Evolutionary conservation across 2,329 filamentous ascomycete genomes (phyloP).

Genomic region (Esteya vermicola): DNA sequence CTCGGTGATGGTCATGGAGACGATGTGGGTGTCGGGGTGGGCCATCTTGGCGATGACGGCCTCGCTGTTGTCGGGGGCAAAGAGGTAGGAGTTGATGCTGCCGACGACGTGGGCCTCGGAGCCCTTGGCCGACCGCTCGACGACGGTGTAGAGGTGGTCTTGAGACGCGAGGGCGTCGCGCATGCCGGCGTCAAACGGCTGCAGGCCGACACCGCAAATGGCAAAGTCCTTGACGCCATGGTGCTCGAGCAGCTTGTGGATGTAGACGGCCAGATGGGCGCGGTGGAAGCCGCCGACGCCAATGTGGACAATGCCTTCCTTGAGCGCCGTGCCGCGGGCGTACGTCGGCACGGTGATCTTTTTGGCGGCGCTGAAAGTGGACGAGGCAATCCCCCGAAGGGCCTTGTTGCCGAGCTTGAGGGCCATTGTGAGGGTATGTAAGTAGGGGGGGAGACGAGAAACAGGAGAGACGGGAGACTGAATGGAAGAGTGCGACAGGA

Average conservation of each 20-base stretch:
- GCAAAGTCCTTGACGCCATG: conserved; percentile 29
- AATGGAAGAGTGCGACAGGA: too few species aligned
- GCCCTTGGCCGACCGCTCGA: conserved; percentile 37
- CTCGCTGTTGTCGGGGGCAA: conserved; percentile 34
- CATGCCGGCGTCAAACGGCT: conserved; percentile 34
- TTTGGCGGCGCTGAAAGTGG: conserved; percentile 1
- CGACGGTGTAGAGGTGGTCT: conserved; percentile 37
- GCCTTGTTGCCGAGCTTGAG: conserved; percentile 25
- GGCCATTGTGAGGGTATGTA: background rate
- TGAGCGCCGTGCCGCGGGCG: conserved; percentile 24
- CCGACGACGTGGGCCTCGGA: conserved; percentile 32
- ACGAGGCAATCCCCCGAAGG: conserved; percentile 18
- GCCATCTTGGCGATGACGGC: conserved; percentile 41
- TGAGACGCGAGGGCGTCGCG: conserved; percentile 32
- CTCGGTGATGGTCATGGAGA: conserved; percentile 41
- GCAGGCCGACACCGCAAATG: conserved; percentile 37
- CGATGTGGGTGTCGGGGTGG: conserved; percentile 36
- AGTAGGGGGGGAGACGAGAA: too few species aligned
- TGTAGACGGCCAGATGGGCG: conserved; percentile 37
- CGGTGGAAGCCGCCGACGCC: conserved; percentile 41
- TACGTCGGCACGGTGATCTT: conserved; percentile 26
- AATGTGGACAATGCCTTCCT: conserved; percentile 39
- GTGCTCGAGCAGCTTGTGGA: conserved; percentile 32
- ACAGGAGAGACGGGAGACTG: too few species aligned
- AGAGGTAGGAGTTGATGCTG: conserved; percentile 38